Conservation (phyloP, 1,284 basidiomycete genomes). For the Thelephora terrestris region DNA sequence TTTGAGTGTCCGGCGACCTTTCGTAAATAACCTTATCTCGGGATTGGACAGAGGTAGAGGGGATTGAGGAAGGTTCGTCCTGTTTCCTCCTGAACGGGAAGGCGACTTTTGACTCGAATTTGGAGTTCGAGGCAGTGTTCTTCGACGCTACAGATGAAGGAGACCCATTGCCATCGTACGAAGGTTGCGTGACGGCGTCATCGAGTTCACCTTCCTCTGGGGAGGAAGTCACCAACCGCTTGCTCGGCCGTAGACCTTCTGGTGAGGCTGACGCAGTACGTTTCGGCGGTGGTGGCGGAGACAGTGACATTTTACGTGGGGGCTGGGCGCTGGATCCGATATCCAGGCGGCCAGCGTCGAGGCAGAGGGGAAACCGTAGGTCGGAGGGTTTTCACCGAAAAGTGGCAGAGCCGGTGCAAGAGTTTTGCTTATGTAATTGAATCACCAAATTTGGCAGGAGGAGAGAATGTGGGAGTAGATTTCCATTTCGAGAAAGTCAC, state of each 20-base stretch:
- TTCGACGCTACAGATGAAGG: conserved; percentile 15
- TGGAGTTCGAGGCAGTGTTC: conserved; percentile 14
- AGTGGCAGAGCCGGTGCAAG: too few relatives aligned
- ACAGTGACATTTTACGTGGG: too few relatives aligned
- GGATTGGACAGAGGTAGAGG: not conserved
- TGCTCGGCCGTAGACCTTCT: conserved; percentile 35
- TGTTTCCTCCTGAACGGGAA: conserved; percentile 66
- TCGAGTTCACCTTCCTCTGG: conserved; percentile 75
- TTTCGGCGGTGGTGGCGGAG: conserved; percentile 29
- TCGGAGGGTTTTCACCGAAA: too few relatives aligned
- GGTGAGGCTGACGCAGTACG: conserved; percentile 44
- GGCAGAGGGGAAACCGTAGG: too few relatives aligned
- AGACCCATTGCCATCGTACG: conserved; percentile 1
- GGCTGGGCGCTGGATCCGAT: not conserved
- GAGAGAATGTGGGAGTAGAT: too few relatives aligned
- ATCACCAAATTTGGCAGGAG: too few relatives aligned
- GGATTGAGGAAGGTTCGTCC: not conserved
- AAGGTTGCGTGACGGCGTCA: conserved; percentile 25
- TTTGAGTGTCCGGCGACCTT: conserved; percentile 33
- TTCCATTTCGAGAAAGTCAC: too few relatives aligned
- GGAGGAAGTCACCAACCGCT: conserved; percentile 47
- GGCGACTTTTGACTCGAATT: conserved; percentile 38
- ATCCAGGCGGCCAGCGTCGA: not conserved
- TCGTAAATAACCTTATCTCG: conserved; percentile 26
- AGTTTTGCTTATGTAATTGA: too few relatives aligned